Base-by-base conservation (phyloP, 306 rosid species). In the Lathyrus sativus region DNA sequence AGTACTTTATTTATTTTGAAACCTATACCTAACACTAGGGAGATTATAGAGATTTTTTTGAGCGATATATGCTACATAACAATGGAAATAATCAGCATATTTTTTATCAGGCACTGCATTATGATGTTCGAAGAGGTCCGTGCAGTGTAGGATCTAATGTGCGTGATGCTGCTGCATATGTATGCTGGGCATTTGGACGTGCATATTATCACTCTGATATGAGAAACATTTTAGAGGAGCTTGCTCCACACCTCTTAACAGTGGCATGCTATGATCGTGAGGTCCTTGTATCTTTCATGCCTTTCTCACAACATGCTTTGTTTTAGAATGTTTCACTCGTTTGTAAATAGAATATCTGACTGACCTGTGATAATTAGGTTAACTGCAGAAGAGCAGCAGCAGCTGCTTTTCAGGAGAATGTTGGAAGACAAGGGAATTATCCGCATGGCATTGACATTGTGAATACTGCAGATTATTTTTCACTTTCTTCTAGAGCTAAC, bases 341-440 rank as follows among this genome's bases (percentile, higher is more conserved):
- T 28, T 7, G 59, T 54, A 44, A 70, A 71, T 42, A 55, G 62
- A 67, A 74, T 71, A 57, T 14, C 70, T 82, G 62, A 74, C 68
- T 53, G 35, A 59, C 35, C n/a, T 74, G 44, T 82, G 80, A 55
- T 84, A 78, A 77, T 43, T 77, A 93, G 98, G 98, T 93, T 72
- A 93, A 90, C 87, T 93, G 98, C 83, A 85, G 98, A 87, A 88
- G 98, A 87, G 98, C 98, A 63, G 98, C 97, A 28, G 97, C 98
- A 6, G 97, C 97, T 11, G 98, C 97, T 75, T 93, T 93, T 80
- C 99, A 90, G 78, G 99, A 93, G 87, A 93, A 93, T 76, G 97
- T 90, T 85, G 96, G 99, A 74, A 83, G 97, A 75, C 99, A 93
- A 81, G 99, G 99, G 70, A 90, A 80, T 80, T 90, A 82, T 80